A percentile compares a stretch with the other conserved stretches of the same genome.
phyloP scores from a whole-genome alignment of 2,329 filamentous ascomycete genomes.

The Cladosporium sp. region DNA sequence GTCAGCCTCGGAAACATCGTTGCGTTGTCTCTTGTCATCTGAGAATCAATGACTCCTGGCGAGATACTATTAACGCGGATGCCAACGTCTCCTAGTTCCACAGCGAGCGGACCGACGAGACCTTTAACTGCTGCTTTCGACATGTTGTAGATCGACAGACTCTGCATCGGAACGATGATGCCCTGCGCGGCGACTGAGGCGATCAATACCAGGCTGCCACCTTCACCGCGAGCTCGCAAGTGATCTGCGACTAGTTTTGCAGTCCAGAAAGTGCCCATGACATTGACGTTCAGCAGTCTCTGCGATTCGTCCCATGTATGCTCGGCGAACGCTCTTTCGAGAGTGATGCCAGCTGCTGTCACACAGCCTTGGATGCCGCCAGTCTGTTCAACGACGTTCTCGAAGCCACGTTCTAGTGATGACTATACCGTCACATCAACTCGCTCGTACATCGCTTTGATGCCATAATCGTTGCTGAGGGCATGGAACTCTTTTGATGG shows the following conservation, averaged over 20 bases:
- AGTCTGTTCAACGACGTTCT: constrained; percentile 29
- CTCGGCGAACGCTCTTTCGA: constrained; percentile 35
- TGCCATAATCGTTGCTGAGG: constrained; percentile 58
- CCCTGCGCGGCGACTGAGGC: constrained; percentile 39
- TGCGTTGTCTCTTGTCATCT: constrained; percentile 26
- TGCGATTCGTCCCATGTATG: constrained; percentile 35
- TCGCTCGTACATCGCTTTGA: constrained; percentile 50
- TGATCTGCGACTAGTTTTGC: constrained; percentile 41
- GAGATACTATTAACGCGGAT: constrained; percentile 31
- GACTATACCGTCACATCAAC: constrained; percentile 44
- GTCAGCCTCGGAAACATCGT: constrained; percentile 17
- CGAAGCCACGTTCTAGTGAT: constrained; percentile 30
- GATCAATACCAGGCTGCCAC: constrained; percentile 41
- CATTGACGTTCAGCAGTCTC: constrained; percentile 42
- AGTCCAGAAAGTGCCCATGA: constrained; percentile 41
- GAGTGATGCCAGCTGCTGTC: constrained; percentile 36
- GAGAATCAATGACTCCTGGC: constrained; percentile 28
- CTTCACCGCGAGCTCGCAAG: constrained; percentile 37
- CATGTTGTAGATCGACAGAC: constrained; percentile 39
- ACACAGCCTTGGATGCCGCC: constrained; percentile 34
- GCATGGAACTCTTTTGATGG: constrained; percentile 33
- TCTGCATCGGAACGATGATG: constrained; percentile 36
- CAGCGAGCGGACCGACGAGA: constrained; percentile 32
- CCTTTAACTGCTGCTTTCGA: constrained; percentile 35
- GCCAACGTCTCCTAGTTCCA: constrained; percentile 27